Conservation (phyloP, 2,329 filamentous ascomycete genomes). For the Aspergillus felis region DNA sequence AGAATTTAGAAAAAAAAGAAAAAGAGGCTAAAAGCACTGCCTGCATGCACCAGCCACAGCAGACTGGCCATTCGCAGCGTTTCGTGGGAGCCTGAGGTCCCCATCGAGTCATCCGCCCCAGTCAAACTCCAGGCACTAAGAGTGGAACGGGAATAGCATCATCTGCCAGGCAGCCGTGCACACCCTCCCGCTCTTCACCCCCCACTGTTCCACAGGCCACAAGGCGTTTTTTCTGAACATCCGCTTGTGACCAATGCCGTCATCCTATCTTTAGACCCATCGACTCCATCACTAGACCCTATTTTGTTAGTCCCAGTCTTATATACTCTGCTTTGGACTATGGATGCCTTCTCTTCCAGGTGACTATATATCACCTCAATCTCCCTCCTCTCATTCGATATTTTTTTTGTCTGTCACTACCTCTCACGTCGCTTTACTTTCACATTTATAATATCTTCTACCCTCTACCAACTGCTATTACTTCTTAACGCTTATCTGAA, state of each 20-base stretch:
- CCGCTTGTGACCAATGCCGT: constrained; percentile 18
- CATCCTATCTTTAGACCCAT: constrained; percentile 8
- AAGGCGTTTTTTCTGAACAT: not conserved
- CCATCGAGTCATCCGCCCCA: constrained; percentile 8
- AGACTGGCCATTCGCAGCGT: not conserved
- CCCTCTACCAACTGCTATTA: not conserved
- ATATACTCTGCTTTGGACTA: not conserved
- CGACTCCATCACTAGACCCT: not conserved
- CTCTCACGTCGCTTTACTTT: not conserved
- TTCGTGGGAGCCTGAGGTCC: constrained; percentile 3
- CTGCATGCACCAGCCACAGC: constrained; percentile 7
- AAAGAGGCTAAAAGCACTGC: constrained; percentile 8
- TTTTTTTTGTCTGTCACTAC: not conserved
- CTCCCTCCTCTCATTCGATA: not conserved
- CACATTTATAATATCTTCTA: not conserved
- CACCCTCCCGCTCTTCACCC: not conserved
- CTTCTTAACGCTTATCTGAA: not conserved
- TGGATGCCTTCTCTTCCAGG: constrained; percentile 10
- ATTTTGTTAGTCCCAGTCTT: not conserved
- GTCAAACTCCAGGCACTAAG: not conserved
- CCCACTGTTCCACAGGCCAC: not conserved
- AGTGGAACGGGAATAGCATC: constrained; percentile 1
- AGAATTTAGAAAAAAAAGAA: not conserved
- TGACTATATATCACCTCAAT: constrained; percentile 5
- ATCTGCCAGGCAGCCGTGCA: constrained; percentile 6